Percentiles rank a stretch among this genome's conserved stretches.
These are phyloP conservation scores for Triangularia setosa DNA, from an alignment of 2,329 filamentous ascomycete genomes.

Conservation along the genomic window DNA sequence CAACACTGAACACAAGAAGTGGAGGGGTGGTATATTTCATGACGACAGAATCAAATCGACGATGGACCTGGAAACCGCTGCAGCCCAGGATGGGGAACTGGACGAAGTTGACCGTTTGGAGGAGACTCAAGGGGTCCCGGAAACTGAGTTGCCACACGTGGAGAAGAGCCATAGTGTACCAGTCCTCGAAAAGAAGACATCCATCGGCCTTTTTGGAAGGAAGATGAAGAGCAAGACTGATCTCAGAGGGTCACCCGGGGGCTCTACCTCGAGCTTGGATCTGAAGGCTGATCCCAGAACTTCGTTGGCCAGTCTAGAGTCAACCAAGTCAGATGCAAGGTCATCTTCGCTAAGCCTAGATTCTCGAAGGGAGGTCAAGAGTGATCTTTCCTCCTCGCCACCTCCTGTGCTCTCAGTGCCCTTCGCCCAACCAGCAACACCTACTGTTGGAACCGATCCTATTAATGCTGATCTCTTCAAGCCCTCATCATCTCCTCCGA, in stretches of 20 bases:
- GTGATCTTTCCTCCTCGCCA: slow-evolving; percentile 35
- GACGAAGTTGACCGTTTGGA: slow-evolving; percentile 46
- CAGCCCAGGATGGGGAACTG: slow-evolving; percentile 44
- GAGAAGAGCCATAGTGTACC: slow-evolving; percentile 56
- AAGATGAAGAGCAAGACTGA: slow-evolving; percentile 39
- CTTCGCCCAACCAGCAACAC: slow-evolving; percentile 58
- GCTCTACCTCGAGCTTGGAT: slow-evolving; percentile 48
- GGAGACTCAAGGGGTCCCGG: slow-evolving; percentile 35
- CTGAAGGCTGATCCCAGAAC: slow-evolving; percentile 35
- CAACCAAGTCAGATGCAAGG: slow-evolving; percentile 34
- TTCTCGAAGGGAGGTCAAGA: slow-evolving; percentile 11
- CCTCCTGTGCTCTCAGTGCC: slow-evolving; percentile 58
- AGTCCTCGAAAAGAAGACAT: slow-evolving; percentile 34
- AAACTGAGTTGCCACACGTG: slow-evolving; percentile 41
- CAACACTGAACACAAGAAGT: slow-evolving; percentile 70
- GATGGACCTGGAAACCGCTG: slow-evolving; percentile 35
- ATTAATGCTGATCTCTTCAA: slow-evolving; percentile 63
- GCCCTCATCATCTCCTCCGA: slow-evolving; percentile 51
- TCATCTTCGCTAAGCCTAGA: slow-evolving; percentile 16
- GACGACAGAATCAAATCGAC: slow-evolving; percentile 45
- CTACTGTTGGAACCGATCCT: slow-evolving; percentile 63
- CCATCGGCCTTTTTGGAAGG: slow-evolving; percentile 47
- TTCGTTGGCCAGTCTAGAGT: background rate
- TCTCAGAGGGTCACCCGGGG: slow-evolving; percentile 28
- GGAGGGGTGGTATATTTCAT: slow-evolving; percentile 80